Evolutionary conservation across 2,329 filamentous ascomycete genomes (phyloP).

Genomic region (Fusarium sp.): DNA sequence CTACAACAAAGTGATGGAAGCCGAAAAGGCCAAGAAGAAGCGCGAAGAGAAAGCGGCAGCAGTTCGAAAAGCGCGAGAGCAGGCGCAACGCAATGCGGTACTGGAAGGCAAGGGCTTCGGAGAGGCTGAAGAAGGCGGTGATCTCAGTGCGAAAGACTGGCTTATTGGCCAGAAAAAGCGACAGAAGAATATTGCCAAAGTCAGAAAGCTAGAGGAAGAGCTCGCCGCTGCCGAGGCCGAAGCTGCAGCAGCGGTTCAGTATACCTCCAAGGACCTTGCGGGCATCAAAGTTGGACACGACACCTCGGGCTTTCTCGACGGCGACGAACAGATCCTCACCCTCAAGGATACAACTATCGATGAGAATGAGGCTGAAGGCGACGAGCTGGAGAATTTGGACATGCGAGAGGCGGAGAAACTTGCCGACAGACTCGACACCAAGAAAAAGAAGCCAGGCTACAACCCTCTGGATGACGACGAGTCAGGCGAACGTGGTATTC

Average conservation of each 20-base stretch:
- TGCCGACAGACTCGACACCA: slow-evolving; percentile 81
- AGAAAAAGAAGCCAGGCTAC: slow-evolving; percentile 91
- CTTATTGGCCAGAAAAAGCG: slow-evolving; percentile 90
- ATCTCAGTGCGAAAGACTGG: slow-evolving; percentile 86
- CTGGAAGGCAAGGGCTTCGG: slow-evolving; percentile 87
- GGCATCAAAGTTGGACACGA: slow-evolving; percentile 95
- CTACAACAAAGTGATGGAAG: slow-evolving; percentile 72
- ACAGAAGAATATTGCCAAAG: slow-evolving; percentile 88
- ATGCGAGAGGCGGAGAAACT: slow-evolving; percentile 79
- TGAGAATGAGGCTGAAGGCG: slow-evolving; percentile 85
- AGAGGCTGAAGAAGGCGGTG: slow-evolving; percentile 74
- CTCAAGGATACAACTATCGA: slow-evolving; percentile 93
- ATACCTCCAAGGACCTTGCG: slow-evolving; percentile 86
- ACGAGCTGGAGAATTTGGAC: slow-evolving; percentile 85
- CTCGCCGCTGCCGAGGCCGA: slow-evolving; percentile 78
- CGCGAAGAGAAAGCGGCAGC: slow-evolving; percentile 85
- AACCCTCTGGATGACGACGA: slow-evolving; percentile 82
- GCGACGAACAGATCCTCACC: slow-evolving; percentile 88
- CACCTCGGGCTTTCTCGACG: slow-evolving; percentile 81
- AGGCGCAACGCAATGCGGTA: slow-evolving; percentile 78
- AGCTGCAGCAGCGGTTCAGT: slow-evolving; percentile 72
- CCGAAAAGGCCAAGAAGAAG: slow-evolving; percentile 79
- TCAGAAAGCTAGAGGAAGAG: slow-evolving; percentile 78
- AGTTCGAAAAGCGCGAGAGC: slow-evolving; percentile 88
- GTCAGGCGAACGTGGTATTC: slow-evolving; percentile 72